Percentiles rank a stretch among this genome's conserved stretches.
These are phyloP conservation scores for Balamuthia mandrillaris DNA, from an alignment of 208 protist species.

Conservation along the genomic window DNA sequence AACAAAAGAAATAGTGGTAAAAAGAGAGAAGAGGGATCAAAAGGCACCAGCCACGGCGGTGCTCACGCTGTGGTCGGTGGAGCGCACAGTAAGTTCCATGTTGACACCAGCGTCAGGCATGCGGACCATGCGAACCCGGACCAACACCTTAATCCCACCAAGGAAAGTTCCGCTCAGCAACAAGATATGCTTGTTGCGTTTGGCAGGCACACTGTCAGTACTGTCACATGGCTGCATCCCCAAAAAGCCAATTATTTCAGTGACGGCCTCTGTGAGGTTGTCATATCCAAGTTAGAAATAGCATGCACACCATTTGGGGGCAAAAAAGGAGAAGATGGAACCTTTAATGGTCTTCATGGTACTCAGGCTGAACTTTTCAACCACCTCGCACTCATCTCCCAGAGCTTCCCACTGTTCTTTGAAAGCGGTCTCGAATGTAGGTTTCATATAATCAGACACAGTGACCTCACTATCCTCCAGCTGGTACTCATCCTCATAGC, in stretches of 20 bases:
- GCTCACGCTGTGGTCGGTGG: not conserved
- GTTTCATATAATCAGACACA: constrained; percentile 62
- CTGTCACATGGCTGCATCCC: constrained; percentile 63
- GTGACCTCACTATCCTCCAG: constrained; percentile 62
- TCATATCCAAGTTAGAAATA: not conserved
- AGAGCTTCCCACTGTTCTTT: constrained; percentile 53
- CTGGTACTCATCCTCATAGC: constrained; percentile 70
- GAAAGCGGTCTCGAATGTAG: constrained; percentile 47
- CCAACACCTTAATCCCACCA: constrained; percentile 35
- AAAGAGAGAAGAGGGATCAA: not conserved
- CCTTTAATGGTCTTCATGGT: constrained; percentile 47
- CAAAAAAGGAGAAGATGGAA: not conserved
- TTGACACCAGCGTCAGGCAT: constrained; percentile 18
- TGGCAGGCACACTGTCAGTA: constrained; percentile 26
- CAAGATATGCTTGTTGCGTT: constrained; percentile 52
- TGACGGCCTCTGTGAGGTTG: constrained; percentile 52
- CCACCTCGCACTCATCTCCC: constrained; percentile 35
- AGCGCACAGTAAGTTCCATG: constrained; percentile 51
- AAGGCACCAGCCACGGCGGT: not conserved
- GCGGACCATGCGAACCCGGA: constrained; percentile 29
- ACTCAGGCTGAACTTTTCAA: constrained; percentile 55
- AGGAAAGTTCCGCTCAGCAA: constrained; percentile 59
- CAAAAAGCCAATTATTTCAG: constrained; percentile 56
- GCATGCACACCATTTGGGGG: not conserved
- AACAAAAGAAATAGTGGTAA: not conserved